These are phyloP conservation scores for Podila epicladia DNA, from an alignment of 192 early-diverging fungal genomes.

Conservation along the genomic window DNA sequence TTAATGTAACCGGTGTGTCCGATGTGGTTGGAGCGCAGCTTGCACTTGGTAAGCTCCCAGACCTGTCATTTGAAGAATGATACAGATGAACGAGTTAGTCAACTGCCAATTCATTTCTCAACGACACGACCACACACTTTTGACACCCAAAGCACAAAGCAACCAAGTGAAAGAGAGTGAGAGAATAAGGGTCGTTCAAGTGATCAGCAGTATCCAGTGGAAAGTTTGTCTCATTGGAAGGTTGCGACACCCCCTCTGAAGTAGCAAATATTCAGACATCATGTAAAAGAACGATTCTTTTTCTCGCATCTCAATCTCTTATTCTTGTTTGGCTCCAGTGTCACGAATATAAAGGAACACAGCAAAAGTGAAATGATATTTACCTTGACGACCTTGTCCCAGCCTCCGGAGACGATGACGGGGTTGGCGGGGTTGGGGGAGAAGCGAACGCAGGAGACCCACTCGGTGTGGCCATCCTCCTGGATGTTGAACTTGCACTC, in stretches of 20 bases:
- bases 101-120: neutral
- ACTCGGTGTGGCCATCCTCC: conserved; percentile 97
- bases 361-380: conserved; percentile 14
- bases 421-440: conserved; percentile 99
- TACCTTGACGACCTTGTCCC: conserved; percentile 99
- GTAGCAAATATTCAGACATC: conserved; percentile 79
- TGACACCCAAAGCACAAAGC: too few relatives aligned
- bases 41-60: conserved; percentile 99
- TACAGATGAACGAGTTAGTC: conserved; percentile 5
- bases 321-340: neutral
- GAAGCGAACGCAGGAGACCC: conserved; percentile 99
- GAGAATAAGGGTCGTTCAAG: neutral
- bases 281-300: conserved; percentile 16
- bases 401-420: conserved; percentile 97
- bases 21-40: conserved; percentile 99
- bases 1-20: conserved; percentile 99
- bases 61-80: conserved; percentile 66
- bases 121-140: neutral
- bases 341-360: neutral
- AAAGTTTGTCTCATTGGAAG: conserved; percentile 70
- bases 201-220: conserved; percentile 56
- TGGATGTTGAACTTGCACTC: conserved; percentile 99
- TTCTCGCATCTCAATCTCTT: conserved; percentile 17
- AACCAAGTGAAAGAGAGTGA: neutral
- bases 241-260: conserved; percentile 66